phyloP scores from a whole-genome alignment of 2,329 filamentous ascomycete genomes.

The Hymenoscyphus occultus region DNA sequence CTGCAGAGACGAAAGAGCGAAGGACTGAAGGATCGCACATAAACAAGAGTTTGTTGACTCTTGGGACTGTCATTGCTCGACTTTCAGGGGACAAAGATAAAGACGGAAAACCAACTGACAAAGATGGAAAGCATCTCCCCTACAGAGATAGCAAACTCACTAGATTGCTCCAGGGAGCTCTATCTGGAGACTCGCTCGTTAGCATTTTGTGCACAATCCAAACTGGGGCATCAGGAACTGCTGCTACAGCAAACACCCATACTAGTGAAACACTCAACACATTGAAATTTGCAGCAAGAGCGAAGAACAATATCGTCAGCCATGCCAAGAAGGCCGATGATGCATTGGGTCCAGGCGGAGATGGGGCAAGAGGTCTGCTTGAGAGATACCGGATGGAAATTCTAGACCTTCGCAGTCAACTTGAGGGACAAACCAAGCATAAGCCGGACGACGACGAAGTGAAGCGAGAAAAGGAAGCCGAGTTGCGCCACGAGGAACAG shows the following conservation, averaged over 20 bases:
- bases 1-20: conserved; percentile 91
- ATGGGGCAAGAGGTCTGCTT: conserved; percentile 81
- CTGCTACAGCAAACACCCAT: conserved; percentile 69
- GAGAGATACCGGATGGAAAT: conserved; percentile 96
- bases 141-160: conserved; percentile 98
- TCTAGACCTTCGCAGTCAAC: conserved; percentile 70
- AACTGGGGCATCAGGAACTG: conserved; percentile 72
- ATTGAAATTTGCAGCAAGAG: conserved; percentile 91
- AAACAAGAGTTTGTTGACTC: conserved; percentile 93
- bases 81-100: conserved; percentile 90
- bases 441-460: conserved; percentile 69
- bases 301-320: conserved; percentile 97
- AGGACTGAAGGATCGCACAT: conserved; percentile 95
- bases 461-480: conserved; percentile 72
- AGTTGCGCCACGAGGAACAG: conserved; percentile 89
- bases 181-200: conserved; percentile 90
- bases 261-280: conserved; percentile 91
- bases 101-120: conserved; percentile 67
- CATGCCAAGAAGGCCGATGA: conserved; percentile 95
- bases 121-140: conserved; percentile 87
- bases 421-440: conserved; percentile 76
- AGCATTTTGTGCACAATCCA: conserved; percentile 98
- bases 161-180: conserved; percentile 81
- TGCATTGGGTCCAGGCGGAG: conserved; percentile 74
- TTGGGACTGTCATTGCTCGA: conserved; percentile 91